Evolutionary conservation across 2,329 filamentous ascomycete genomes (phyloP).

Genomic region (Calcarisporium arbuscula): DNA sequence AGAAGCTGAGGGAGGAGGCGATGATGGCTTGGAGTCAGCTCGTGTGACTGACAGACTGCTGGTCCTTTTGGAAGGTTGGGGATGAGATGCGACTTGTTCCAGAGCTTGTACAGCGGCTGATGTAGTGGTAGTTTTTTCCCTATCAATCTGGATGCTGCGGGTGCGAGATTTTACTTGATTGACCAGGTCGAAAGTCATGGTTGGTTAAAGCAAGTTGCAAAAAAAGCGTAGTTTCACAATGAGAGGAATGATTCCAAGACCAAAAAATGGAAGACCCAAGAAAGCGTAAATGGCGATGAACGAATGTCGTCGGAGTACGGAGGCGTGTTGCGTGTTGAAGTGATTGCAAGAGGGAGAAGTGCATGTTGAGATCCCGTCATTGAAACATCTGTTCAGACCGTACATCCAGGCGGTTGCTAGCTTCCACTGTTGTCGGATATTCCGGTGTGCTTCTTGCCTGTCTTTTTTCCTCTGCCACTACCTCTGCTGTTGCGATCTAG

Average conservation of each 20-base stretch:
- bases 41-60: constrained; percentile 20
- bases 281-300: constrained; percentile 39
- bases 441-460: constrained; percentile 15
- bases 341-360: constrained; percentile 11
- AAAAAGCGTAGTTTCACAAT: constrained; percentile 13
- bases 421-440: constrained; percentile 9
- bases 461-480: constrained; percentile 19
- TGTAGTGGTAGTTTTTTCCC: constrained; percentile 14
- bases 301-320: constrained; percentile 29
- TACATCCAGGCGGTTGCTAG: too few species aligned
- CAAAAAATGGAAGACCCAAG: constrained; percentile 33
- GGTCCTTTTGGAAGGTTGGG: constrained; percentile 24
- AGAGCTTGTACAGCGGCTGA: constrained; percentile 11
- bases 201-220: constrained; percentile 23
- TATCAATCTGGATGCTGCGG: constrained; percentile 44
- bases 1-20: constrained; percentile 8
- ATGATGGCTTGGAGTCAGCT: constrained; percentile 7
- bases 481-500: too few species aligned
- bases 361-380: background rate
- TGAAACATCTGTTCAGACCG: background rate
- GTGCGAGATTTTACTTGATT: constrained; percentile 38
- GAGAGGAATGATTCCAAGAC: constrained; percentile 19
- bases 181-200: constrained; percentile 36
- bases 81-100: constrained; percentile 10
- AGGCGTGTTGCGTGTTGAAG: constrained; percentile 15